A percentile compares a stretch with the other conserved stretches of the same genome.
These are phyloP conservation scores for Dothistroma pini DNA, from an alignment of 2,329 filamentous ascomycete genomes.

Conservation along the genomic window DNA sequence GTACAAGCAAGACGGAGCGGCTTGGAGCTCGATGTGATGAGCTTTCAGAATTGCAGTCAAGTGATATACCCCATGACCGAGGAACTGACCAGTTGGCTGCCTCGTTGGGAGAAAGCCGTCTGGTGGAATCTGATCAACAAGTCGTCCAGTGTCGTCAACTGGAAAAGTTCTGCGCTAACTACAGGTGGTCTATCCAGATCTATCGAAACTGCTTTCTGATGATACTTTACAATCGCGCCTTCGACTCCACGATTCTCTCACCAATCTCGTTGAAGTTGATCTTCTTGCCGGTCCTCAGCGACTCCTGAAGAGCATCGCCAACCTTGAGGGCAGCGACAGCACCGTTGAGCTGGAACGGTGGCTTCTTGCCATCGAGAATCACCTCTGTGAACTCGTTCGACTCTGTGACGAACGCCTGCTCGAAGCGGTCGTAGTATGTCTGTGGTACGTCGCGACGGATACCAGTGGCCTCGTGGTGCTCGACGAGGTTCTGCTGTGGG, in stretches of 20 bases:
- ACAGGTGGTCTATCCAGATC: not conserved
- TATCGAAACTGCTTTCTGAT: not conserved
- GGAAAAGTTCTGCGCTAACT: not conserved
- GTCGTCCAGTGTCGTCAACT: not conserved
- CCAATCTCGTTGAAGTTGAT: constrained; percentile 54
- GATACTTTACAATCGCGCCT: constrained; percentile 13
- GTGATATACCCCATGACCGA: too few species aligned
- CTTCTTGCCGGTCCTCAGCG: constrained; percentile 44
- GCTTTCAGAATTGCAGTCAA: not conserved
- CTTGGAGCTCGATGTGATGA: not conserved
- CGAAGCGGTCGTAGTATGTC: constrained; percentile 61
- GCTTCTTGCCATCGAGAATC: constrained; percentile 53
- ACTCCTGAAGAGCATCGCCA: constrained; percentile 50
- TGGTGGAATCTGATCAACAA: not conserved
- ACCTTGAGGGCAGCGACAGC: constrained; percentile 60
- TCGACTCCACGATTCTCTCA: constrained; percentile 22
- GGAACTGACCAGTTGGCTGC: not conserved
- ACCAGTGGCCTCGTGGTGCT: constrained; percentile 52
- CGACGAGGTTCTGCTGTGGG: constrained; percentile 54
- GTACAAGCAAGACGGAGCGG: not conserved
- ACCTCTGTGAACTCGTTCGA: constrained; percentile 60
- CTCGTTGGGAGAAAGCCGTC: not conserved
- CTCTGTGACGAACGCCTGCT: constrained; percentile 61
- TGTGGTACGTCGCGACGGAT: constrained; percentile 58
- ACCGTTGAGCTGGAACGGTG: constrained; percentile 56